Conservation (phyloP, 306 rosid species). For the Trichosanthes cucumerina region DNA sequence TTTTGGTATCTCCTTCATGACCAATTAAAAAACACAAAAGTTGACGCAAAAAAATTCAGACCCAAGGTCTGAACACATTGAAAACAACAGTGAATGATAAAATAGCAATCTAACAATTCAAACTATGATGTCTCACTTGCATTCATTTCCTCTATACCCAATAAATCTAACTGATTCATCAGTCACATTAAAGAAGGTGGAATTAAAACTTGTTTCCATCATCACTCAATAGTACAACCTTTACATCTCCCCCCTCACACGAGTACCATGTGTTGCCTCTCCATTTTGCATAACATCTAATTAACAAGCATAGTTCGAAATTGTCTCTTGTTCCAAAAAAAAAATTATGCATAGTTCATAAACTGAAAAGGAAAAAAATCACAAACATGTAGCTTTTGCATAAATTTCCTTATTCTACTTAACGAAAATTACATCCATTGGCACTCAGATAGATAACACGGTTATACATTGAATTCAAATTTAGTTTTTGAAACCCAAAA, state of each 20-base stretch:
- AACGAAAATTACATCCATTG: not conserved
- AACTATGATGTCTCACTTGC: not conserved
- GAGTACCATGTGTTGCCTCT: not conserved
- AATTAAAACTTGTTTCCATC: not conserved
- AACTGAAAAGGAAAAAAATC: not conserved
- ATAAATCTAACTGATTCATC: not conserved
- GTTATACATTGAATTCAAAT: not conserved
- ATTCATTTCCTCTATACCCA: not conserved
- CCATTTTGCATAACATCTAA: not conserved
- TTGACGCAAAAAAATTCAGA: conserved; percentile 36
- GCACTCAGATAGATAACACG: not conserved
- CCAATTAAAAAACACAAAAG: not conserved
- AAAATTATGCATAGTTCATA: not conserved
- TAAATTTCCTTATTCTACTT: not conserved
- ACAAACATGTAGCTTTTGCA: not conserved
- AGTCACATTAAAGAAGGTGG: not conserved
- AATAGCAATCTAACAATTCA: not conserved
- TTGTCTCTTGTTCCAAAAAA: too few relatives aligned
- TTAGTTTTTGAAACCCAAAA: not conserved
- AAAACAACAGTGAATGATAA: not conserved
- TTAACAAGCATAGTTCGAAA: not conserved
- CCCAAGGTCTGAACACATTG: not conserved
- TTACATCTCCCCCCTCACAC: not conserved
- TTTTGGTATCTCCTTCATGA: conserved; percentile 39
- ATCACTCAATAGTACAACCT: not conserved